Percentiles rank a stretch among this genome's conserved stretches.
phyloP scores from a whole-genome alignment of 2,329 filamentous ascomycete genomes.

The Scedosporium boydii region DNA sequence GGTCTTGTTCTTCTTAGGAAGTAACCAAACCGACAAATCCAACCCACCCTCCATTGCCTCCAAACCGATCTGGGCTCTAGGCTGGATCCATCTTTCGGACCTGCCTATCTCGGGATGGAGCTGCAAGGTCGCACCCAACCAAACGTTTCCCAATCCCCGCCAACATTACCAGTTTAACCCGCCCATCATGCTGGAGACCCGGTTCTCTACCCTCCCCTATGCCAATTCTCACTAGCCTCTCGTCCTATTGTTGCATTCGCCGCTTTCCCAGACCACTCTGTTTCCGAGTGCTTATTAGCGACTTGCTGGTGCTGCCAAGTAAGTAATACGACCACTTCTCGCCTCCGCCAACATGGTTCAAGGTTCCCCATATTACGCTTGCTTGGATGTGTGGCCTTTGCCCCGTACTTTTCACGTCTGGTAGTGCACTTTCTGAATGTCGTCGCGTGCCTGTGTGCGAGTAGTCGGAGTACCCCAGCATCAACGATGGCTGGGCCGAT shows the following conservation, averaged over 20 bases:
- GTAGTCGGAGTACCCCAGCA: neutral
- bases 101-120: conserved; percentile 3
- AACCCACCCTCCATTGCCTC: neutral
- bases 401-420: no score
- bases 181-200: neutral
- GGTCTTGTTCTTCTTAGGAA: neutral
- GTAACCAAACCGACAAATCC: neutral
- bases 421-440: no score
- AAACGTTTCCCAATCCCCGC: neutral
- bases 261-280: neutral
- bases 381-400: no score
- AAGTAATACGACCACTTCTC: no score
- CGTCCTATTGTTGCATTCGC: neutral
- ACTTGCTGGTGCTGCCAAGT: neutral
- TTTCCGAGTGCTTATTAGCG: neutral
- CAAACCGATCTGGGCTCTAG: neutral
- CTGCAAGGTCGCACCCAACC: conserved; percentile 1
- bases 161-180: neutral
- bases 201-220: neutral
- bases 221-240: neutral
- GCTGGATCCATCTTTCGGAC: neutral
- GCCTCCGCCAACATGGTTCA: no score
- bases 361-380: no score
- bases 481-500: neutral
- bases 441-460: no score